Percentiles rank a stretch among this genome's conserved stretches.
phyloP scores from a whole-genome alignment of 257 asterid species.

The Oldenlandia corymbosa region DNA sequence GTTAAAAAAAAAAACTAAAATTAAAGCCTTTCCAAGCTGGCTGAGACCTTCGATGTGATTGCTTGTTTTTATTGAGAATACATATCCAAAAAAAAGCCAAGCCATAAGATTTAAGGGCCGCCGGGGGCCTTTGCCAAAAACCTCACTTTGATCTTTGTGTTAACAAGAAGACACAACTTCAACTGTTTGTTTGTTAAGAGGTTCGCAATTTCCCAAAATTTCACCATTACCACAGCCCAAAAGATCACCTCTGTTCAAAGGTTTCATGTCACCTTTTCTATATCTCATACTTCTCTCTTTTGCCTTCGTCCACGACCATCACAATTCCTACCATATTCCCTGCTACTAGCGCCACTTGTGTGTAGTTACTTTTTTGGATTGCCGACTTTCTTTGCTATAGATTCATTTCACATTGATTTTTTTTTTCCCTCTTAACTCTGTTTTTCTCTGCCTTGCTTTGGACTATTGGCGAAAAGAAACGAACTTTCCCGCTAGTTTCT shows the following conservation, averaged over 20 bases:
- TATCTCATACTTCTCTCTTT: constrained; percentile 15
- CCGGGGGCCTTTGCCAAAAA: background rate
- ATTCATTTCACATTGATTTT: background rate
- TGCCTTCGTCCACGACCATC: constrained; percentile 8
- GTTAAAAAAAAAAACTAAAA: too few relatives aligned
- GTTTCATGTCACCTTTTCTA: constrained; percentile 21
- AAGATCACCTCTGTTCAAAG: too few relatives aligned
- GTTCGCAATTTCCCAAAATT: too few relatives aligned
- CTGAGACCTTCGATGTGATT: background rate
- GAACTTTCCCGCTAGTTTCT: background rate
- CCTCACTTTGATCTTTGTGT: background rate
- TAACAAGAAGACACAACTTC: background rate
- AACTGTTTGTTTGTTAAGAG: too few relatives aligned
- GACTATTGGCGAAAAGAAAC: background rate
- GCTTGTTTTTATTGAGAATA: background rate
- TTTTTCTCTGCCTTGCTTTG: background rate
- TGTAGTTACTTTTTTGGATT: background rate
- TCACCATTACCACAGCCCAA: background rate
- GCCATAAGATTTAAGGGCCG: constrained; percentile 3
- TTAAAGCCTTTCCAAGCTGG: constrained; percentile 6
- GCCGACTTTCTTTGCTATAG: background rate
- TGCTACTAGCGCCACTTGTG: background rate
- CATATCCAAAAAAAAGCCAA: constrained; percentile 1
- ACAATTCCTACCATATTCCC: background rate
- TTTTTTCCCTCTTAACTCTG: background rate